phyloP scores from a whole-genome alignment of 2,329 filamentous ascomycete species.

The Cercospora sesami region DNA sequence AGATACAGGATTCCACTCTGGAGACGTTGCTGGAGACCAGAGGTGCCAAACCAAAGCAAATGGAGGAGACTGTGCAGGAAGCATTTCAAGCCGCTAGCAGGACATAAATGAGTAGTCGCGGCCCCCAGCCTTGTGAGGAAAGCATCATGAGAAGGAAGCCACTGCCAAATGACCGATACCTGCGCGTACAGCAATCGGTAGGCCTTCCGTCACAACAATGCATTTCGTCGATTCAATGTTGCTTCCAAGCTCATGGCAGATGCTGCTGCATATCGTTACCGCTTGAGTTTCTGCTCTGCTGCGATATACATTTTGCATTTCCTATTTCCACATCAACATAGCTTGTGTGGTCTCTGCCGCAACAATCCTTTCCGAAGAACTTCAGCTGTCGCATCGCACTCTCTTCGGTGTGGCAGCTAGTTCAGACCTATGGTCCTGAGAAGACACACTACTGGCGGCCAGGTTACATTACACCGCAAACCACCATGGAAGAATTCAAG shows the following conservation, averaged over 20 bases:
- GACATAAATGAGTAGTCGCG: not conserved
- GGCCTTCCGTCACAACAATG: not conserved
- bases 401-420: not conserved
- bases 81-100: not conserved
- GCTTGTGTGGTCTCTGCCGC: slow-evolving; percentile 10
- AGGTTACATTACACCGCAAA: not conserved
- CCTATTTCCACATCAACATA: slow-evolving; percentile 7
- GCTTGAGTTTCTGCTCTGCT: not conserved
- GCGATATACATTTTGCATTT: slow-evolving; percentile 6
- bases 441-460: not conserved
- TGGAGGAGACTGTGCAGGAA: slow-evolving; percentile 45
- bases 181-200: not conserved
- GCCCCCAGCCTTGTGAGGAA: not conserved
- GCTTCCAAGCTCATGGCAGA: not conserved
- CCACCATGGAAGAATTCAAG: not conserved
- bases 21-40: slow-evolving; percentile 42
- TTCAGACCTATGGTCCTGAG: not conserved
- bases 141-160: not conserved
- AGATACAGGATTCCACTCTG: slow-evolving; percentile 45
- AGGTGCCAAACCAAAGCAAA: slow-evolving; percentile 39
- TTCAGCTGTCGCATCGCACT: not conserved
- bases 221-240: not conserved
- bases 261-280: not conserved
- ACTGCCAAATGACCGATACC: not conserved
- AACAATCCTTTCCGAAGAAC: slow-evolving; percentile 6